A percentile compares a stretch with the other conserved stretches of the same genome.
These are phyloP conservation scores for Claviceps sp. DNA, from an alignment of 2,329 filamentous ascomycete species.

Conservation along the genomic window DNA sequence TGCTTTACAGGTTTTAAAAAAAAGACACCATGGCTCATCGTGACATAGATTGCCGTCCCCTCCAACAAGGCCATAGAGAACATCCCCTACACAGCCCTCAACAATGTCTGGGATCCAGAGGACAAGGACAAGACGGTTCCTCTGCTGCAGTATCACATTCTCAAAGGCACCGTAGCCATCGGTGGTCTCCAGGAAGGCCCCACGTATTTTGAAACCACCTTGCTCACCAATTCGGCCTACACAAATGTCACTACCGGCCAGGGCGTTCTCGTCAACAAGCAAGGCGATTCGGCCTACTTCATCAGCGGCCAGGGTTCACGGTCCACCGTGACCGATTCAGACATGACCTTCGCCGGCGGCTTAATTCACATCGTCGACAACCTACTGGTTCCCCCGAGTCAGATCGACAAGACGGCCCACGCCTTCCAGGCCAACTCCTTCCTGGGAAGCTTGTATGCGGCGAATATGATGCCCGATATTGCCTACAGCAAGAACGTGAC, in stretches of 20 bases:
- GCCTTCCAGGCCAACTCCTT: conserved; percentile 32
- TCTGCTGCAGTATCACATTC: conserved; percentile 49
- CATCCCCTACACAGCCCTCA: conserved; percentile 37
- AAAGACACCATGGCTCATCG: too few species aligned
- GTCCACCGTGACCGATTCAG: conserved; percentile 26
- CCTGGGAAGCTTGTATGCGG: conserved; percentile 19
- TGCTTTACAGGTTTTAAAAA: too few species aligned
- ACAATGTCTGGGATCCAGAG: conserved; percentile 31
- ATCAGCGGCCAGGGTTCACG: conserved; percentile 36
- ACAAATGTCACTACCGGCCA: conserved; percentile 38
- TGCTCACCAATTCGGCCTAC: conserved; percentile 27
- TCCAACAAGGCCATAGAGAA: conserved; percentile 43
- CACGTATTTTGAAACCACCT: conserved; percentile 27
- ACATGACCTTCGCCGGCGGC: conserved; percentile 34
- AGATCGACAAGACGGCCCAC: conserved; percentile 35
- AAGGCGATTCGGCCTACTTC: conserved; percentile 29
- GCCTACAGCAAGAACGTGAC: conserved; percentile 35
- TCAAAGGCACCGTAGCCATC: conserved; percentile 35
- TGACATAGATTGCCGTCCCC: conserved; percentile 37
- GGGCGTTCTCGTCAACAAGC: conserved; percentile 31
- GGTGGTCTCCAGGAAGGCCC: conserved; percentile 22
- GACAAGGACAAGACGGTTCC: conserved; percentile 29
- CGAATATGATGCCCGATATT: conserved; percentile 24
- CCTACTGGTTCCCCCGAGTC: conserved; percentile 33
- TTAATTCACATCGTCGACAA: conserved; percentile 40